phyloP scores from a whole-genome alignment of 2,329 filamentous ascomycete species.

The Xylaria multiplex region DNA sequence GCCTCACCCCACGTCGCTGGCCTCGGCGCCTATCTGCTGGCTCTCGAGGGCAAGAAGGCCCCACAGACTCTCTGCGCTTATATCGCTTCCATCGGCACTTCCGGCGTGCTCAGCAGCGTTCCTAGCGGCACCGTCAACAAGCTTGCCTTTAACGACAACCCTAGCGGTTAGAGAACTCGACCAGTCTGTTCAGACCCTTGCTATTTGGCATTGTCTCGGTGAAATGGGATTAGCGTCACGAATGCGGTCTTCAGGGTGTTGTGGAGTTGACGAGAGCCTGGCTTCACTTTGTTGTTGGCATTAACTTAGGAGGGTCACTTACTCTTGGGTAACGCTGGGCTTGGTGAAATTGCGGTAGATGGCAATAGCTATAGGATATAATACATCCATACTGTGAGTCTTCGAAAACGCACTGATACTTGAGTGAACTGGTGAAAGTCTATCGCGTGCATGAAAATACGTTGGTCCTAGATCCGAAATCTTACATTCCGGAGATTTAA shows the following conservation, averaged over 20 bases:
- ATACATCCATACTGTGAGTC: not conserved
- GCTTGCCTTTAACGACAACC: constrained; percentile 50
- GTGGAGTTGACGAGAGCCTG: not conserved
- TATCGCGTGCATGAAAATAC: not conserved
- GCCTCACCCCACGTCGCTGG: constrained; percentile 69
- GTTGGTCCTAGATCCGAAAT: not conserved
- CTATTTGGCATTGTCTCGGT: not conserved
- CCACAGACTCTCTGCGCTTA: constrained; percentile 56
- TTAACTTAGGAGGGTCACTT: not conserved
- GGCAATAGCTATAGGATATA: constrained; percentile 3
- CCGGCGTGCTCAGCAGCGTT: constrained; percentile 51
- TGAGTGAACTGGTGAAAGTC: not conserved
- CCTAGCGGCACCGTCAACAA: constrained; percentile 51
- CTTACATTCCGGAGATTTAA: not conserved
- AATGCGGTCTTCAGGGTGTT: not conserved
- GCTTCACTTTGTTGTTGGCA: not conserved
- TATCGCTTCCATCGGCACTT: constrained; percentile 55
- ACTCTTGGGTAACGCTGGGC: constrained; percentile 17
- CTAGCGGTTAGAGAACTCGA: constrained; percentile 22
- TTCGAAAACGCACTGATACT: not conserved
- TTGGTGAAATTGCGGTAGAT: constrained; percentile 3
- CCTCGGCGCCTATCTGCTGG: constrained; percentile 67
- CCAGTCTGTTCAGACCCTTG: not conserved
- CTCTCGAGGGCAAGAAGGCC: constrained; percentile 53
- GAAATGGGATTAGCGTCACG: not conserved